Evolutionary conservation across 75 land plant species (phyloP).

Genomic region (Picea sitchensis): DNA sequence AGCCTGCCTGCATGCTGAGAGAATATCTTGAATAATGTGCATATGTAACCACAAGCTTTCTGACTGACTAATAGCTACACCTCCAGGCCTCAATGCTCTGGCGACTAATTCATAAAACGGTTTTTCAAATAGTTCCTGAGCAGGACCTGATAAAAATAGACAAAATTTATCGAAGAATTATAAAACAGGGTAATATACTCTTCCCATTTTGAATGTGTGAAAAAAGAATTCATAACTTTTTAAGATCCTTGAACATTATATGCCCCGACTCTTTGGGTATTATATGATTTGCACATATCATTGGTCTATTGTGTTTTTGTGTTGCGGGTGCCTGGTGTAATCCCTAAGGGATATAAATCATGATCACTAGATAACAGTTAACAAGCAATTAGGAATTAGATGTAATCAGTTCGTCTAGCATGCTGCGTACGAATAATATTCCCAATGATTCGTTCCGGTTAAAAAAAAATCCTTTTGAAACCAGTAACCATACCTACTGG

Average conservation of each 20-base stretch:
- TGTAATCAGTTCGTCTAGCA: not conserved
- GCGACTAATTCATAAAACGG: not conserved
- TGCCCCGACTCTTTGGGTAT: not conserved
- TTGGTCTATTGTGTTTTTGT: too few relatives aligned
- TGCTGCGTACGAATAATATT: not conserved
- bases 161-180: not conserved
- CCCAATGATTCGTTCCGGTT: not conserved
- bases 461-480: not conserved
- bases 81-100: slow-evolving; percentile 10
- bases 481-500: slow-evolving; percentile 33
- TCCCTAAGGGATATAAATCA: too few relatives aligned
- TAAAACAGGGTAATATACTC: too few relatives aligned
- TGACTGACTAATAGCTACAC: slow-evolving; percentile 1
- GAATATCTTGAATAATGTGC: not conserved
- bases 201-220: not conserved
- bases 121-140: slow-evolving; percentile 10
- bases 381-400: not conserved
- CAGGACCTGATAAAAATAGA: not conserved
- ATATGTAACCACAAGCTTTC: slow-evolving; percentile 11
- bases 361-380: not conserved
- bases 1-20: slow-evolving; percentile 1
- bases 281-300: not conserved
- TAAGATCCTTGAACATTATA: not conserved
- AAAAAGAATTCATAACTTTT: not conserved
- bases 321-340: too few relatives aligned